phyloP scores from a whole-genome alignment of 495 filamentous ascomycete species.

The Clavariopsis aquatica region DNA sequence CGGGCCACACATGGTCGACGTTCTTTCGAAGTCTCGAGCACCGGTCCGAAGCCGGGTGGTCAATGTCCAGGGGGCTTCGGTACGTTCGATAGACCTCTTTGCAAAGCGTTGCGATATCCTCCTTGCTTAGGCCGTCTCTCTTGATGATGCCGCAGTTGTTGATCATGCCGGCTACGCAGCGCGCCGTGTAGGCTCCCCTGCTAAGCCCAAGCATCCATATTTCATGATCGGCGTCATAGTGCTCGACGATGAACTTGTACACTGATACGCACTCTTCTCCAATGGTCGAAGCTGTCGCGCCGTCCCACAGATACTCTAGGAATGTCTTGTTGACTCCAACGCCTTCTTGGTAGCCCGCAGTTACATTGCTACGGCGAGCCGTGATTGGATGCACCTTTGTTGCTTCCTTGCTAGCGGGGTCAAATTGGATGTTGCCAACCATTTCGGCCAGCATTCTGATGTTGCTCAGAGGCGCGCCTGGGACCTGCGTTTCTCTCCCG shows the following conservation, averaged over 20 bases:
- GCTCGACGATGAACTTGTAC: constrained; percentile 31
- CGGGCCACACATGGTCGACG: constrained; percentile 12
- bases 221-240: constrained; percentile 19
- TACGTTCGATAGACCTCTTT: constrained; percentile 30
- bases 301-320: constrained; percentile 28
- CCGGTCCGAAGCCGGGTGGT: constrained; percentile 11
- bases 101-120: constrained; percentile 15
- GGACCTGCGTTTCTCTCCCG: constrained; percentile 18
- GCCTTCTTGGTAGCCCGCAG: constrained; percentile 32
- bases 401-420: not conserved
- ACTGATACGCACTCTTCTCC: constrained; percentile 26
- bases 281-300: constrained; percentile 33
- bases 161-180: constrained; percentile 36
- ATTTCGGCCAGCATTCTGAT: constrained; percentile 14
- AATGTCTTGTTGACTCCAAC: constrained; percentile 32
- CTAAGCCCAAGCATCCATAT: constrained; percentile 34
- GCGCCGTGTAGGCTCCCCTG: constrained; percentile 26
- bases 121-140: not conserved
- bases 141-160: constrained; percentile 35
- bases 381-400: constrained; percentile 20
- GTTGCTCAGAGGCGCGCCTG: constrained; percentile 10
- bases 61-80: constrained; percentile 25
- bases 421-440: constrained; percentile 14
- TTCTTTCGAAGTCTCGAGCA: not conserved
- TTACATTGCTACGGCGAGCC: not conserved